A percentile compares a stretch with the other conserved stretches of the same genome.
Evolutionary conservation across 495 filamentous ascomycete genomes (phyloP).

Genomic region (Penicillium soppii): DNA sequence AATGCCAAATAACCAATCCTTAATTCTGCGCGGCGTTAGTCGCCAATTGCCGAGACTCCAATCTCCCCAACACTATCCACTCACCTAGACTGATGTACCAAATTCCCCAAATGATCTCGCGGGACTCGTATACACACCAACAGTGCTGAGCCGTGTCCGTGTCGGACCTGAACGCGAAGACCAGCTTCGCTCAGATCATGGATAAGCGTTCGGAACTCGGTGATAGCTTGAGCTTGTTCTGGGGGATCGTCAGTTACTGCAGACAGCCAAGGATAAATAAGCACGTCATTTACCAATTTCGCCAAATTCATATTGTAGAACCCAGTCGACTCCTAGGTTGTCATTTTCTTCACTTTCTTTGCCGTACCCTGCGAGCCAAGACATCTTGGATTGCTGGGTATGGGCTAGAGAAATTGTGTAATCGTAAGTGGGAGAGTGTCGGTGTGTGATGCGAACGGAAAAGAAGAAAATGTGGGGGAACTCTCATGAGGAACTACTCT

Average conservation of each 20-base stretch:
- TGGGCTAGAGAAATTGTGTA: neutral
- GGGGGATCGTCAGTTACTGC: constrained; percentile 14
- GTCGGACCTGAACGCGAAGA: constrained; percentile 79
- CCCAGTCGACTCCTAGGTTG: constrained; percentile 46
- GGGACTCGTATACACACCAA: constrained; percentile 76
- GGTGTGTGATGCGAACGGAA: neutral
- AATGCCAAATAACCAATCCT: constrained; percentile 92
- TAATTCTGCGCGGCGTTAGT: constrained; percentile 55
- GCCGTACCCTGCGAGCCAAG: constrained; percentile 28
- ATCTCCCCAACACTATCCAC: neutral
- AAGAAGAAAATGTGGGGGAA: constrained; percentile 2
- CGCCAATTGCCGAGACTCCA: neutral
- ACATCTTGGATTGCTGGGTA: constrained; percentile 13
- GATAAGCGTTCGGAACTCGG: constrained; percentile 74
- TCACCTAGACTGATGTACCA: constrained; percentile 66
- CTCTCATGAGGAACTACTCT: no score
- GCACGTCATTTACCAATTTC: constrained; percentile 28
- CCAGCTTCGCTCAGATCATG: constrained; percentile 69
- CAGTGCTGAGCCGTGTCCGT: constrained; percentile 70
- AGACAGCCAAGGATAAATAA: neutral
- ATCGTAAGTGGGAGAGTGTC: neutral
- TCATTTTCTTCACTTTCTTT: constrained; percentile 29
- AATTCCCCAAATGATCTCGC: constrained; percentile 37
- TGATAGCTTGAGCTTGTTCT: constrained; percentile 68
- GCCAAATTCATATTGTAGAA: constrained; percentile 40